A percentile compares a stretch with the other conserved stretches of the same genome.
Evolutionary conservation across 1,139 yeast genomes (phyloP).

Genomic region (Debaryomyces nepalensis): DNA sequence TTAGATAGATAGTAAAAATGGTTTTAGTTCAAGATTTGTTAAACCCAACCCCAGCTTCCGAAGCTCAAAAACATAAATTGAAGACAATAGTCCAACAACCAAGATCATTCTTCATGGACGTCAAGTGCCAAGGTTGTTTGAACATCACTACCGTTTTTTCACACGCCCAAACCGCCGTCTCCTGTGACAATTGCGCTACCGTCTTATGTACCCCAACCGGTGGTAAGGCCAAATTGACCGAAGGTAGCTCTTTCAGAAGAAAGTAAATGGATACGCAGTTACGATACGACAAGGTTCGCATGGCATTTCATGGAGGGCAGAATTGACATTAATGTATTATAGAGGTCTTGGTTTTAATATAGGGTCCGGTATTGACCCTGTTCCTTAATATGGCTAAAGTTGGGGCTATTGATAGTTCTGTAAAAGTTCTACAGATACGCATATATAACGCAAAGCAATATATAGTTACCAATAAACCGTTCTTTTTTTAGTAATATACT

Average conservation of each 20-base stretch:
- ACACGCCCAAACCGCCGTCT: constrained; percentile 99
- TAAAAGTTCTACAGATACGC: background rate
- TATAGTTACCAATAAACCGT: constrained; percentile 8
- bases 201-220: constrained; percentile 99
- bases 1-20: constrained; percentile 32
- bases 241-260: constrained; percentile 99
- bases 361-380: constrained; percentile 10
- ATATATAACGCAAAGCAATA: constrained; percentile 1
- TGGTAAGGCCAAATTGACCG: constrained; percentile 99
- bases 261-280: constrained; percentile 59
- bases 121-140: constrained; percentile 98
- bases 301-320: constrained; percentile 6
- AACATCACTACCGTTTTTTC: constrained; percentile 99
- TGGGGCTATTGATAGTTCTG: constrained; percentile 2
- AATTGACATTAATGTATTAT: constrained; percentile 11
- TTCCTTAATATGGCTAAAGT: constrained; percentile 1
- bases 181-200: constrained; percentile 98
- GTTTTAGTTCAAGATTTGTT: constrained; percentile 97
- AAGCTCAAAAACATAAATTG: constrained; percentile 96
- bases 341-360: constrained; percentile 7
- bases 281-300: constrained; percentile 6
- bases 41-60: constrained; percentile 96
- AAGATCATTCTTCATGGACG: constrained; percentile 99
- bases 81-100: constrained; percentile 97
- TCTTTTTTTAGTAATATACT: constrained; percentile 2